phyloP scores from a whole-genome alignment of 768 basidiomycete genomes.

The Xerocomellus intermedius region DNA sequence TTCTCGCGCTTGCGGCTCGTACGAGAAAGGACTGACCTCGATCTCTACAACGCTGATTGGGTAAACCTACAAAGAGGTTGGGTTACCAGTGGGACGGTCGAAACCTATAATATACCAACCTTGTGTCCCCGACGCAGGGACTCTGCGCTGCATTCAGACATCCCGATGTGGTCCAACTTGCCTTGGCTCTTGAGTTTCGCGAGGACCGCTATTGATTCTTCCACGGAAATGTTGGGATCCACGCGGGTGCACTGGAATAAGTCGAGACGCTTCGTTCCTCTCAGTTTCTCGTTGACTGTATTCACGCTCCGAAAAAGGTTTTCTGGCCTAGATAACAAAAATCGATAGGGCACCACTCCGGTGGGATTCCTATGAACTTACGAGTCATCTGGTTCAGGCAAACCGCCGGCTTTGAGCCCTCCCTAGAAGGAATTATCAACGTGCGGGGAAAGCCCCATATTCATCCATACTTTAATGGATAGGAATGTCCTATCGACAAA shows the following conservation, averaged over 20 bases:
- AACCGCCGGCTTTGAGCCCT: not conserved
- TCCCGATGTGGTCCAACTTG: slow-evolving; percentile 52
- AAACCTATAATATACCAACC: not conserved
- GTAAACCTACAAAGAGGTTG: slow-evolving; percentile 37
- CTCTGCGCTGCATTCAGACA: slow-evolving; percentile 52
- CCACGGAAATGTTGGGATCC: slow-evolving; percentile 42
- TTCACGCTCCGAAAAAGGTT: slow-evolving; percentile 46
- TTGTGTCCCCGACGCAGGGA: slow-evolving; percentile 44
- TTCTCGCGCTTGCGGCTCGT: slow-evolving; percentile 49
- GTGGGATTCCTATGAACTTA: slow-evolving; percentile 7
- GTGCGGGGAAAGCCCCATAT: not conserved
- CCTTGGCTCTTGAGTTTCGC: slow-evolving; percentile 33
- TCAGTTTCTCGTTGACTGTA: slow-evolving; percentile 43
- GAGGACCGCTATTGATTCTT: slow-evolving; percentile 46
- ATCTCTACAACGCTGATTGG: slow-evolving; percentile 64
- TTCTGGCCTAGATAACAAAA: slow-evolving; percentile 24
- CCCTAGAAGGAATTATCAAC: slow-evolving; percentile 7
- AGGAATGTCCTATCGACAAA: slow-evolving; percentile 35
- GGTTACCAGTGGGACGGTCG: not conserved
- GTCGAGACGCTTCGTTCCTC: slow-evolving; percentile 55
- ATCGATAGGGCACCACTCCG: not conserved
- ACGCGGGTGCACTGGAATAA: slow-evolving; percentile 54
- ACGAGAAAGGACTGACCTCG: slow-evolving; percentile 61
- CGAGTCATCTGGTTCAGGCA: slow-evolving; percentile 26
- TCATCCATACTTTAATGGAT: slow-evolving; percentile 31